Base-by-base conservation (phyloP, 1,139 yeast species). In the Arxiozyma bovina region DNA sequence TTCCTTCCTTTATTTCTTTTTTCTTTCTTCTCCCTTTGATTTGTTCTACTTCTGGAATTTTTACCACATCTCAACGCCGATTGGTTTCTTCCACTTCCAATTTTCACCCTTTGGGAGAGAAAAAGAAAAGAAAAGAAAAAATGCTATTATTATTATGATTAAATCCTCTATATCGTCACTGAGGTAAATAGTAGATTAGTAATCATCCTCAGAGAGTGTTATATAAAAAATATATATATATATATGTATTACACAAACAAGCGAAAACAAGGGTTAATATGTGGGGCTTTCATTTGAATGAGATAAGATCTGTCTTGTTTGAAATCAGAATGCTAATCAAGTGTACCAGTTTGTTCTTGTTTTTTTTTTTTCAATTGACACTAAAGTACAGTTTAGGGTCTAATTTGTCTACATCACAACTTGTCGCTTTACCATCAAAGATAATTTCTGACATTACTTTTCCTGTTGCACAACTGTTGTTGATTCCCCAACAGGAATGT, bases 401-500 rank as follows among this genome's bases (percentile, higher is more conserved):
- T 56, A 93, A 77, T 1, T 90, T 85, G 47, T 85, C 77, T 42
- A 90, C 81, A 66, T 87, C 88, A 23, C 96, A 95, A 56, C 89
- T 82, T 49, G 73, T 77, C 12, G 85, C 84, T 58, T 79, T 81
- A n/a, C 98, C 98, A 54, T 91, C 98, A 53, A 91, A 72, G 51
- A 93, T 71, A 55, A 93, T 67, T 71, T 93, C 98, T 61, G 96
- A 83, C 86, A 93, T 80, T 50, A 93, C 79, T 65, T 89, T 84
- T 21, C 99, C 99, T 0, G 98, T 90, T 4, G 88, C 98, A 1
- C 98, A 98, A 0, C 97, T 97, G 70, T 93, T 91, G 71, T 93
- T 93, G 59, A 93, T 93, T 25, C 99, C 99, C 99, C 99, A 93
- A 72, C 98, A 93, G 22, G 96, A 85, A 70, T 93, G 99, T 1